Base-by-base conservation (phyloP, 1,139 yeast genomes). In the Suhomyces bokatorum region DNA sequence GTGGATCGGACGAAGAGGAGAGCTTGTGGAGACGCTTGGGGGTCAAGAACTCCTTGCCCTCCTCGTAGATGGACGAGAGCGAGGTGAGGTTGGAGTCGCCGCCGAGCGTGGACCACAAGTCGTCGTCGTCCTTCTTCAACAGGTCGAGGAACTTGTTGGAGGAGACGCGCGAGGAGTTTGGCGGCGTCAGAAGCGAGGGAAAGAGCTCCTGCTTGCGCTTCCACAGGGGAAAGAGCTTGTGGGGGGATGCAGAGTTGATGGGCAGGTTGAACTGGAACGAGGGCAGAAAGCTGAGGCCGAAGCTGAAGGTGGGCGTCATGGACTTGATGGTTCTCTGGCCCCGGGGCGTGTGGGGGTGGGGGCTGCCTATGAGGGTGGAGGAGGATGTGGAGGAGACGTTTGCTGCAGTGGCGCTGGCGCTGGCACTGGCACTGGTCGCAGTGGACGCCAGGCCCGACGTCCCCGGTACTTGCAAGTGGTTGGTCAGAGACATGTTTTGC, bases 261-360 rank as follows among this genome's bases (percentile, higher is more conserved):
- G 78, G 77, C 4, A 76, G 66, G 42, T 65, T 62, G 52, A 73
- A 69, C 39, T 64, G 69, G 54, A 73, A 71, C 6, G 75, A 67
- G 4, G 78, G 78, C 74, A 69, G 75, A 49, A 73, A 70, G 35
- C 69, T 70, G 30, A 73, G 53, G 6, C 77, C 75, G 52, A 73
- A 70, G 32, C 71, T 62, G 53, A 68, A 71, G 6, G 73, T 62
- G 1, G 77, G 75, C 11, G 75, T 68, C 39, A 32, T 30, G 13
- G 43, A 38, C 22, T 44, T 44, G 32, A 36, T 38, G 5, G 47
- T 41, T 31, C 44, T 13, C 29, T 40, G 47, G 26, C 40, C 43
- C 33, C 64, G 51, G 5, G 73, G 72, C 1, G 74, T 68, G 39
- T 63, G 60, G n/a, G 73, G 73, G 28, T 57, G 61, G 29, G 51